Percentiles rank a stretch among this genome's conserved stretches.
phyloP scores from a whole-genome alignment of 306 rosid genomes.

The Prunus salicina region DNA sequence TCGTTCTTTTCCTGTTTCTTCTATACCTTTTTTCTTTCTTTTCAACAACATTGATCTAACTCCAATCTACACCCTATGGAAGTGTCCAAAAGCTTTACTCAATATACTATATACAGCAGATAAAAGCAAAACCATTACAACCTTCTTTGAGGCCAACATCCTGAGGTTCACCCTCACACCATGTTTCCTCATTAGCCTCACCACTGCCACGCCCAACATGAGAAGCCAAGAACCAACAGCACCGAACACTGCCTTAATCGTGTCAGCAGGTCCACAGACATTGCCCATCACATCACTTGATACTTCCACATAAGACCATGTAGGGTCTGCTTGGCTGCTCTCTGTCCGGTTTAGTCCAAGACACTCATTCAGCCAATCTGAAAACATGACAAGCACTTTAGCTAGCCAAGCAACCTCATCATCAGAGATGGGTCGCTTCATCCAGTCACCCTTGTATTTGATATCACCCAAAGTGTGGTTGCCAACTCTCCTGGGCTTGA shows the following conservation, averaged over 20 bases:
- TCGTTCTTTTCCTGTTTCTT: background rate
- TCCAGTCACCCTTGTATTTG: slow-evolving; percentile 93
- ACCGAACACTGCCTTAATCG: slow-evolving; percentile 48
- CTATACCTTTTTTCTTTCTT: slow-evolving; percentile 25
- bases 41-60: slow-evolving; percentile 15
- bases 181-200: slow-evolving; percentile 55
- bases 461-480: slow-evolving; percentile 30
- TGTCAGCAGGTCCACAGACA: slow-evolving; percentile 51
- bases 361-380: slow-evolving; percentile 68
- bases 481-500: slow-evolving; percentile 74
- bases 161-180: slow-evolving; percentile 75
- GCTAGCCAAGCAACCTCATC: slow-evolving; percentile 86
- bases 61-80: slow-evolving; percentile 30
- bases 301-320: slow-evolving; percentile 52
- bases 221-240: slow-evolving; percentile 70
- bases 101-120: slow-evolving; percentile 40
- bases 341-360: slow-evolving; percentile 60
- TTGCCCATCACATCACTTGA: slow-evolving; percentile 39
- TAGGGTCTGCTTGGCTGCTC: slow-evolving; percentile 29
- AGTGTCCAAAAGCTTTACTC: slow-evolving; percentile 42
- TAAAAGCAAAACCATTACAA: slow-evolving; percentile 56
- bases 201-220: slow-evolving; percentile 42
- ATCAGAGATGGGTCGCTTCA: slow-evolving; percentile 77
- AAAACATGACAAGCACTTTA: slow-evolving; percentile 58
- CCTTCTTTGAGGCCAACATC: slow-evolving; percentile 78